Conservation (phyloP, 2,329 filamentous ascomycete genomes). For the Gliomastix tumulicola region DNA sequence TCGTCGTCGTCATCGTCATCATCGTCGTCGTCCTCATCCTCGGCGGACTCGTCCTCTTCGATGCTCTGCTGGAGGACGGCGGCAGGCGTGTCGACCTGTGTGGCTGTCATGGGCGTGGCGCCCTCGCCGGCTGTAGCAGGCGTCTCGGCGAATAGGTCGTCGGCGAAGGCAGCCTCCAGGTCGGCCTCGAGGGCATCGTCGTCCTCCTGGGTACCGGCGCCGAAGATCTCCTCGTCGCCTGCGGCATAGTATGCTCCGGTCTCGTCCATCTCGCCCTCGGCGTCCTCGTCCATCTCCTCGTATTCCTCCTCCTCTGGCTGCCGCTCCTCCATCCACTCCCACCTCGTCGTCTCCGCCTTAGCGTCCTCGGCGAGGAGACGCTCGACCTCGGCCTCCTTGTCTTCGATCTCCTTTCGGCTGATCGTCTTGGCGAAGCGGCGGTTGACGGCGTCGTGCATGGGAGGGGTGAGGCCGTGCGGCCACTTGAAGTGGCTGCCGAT, state of each 20-base stretch:
- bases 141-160: conserved; percentile 29
- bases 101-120: conserved; percentile 35
- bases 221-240: conserved; percentile 16
- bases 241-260: conserved; percentile 30
- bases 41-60: conserved; percentile 36
- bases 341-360: conserved; percentile 50
- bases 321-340: conserved; percentile 56
- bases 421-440: conserved; percentile 78
- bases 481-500: conserved; percentile 65
- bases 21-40: conserved; percentile 42
- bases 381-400: conserved; percentile 75
- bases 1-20: conserved; percentile 47
- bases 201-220: conserved; percentile 33
- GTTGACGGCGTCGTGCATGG: conserved; percentile 79
- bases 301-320: conserved; percentile 31
- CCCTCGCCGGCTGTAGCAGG: conserved; percentile 32
- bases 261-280: conserved; percentile 47
- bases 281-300: conserved; percentile 43
- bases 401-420: conserved; percentile 75
- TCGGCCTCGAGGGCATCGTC: conserved; percentile 43
- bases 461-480: conserved; percentile 81
- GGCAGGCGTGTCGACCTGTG: conserved; percentile 35
- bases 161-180: conserved; percentile 45
- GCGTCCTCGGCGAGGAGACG: conserved; percentile 65
- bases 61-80: conserved; percentile 33